Base-by-base conservation (phyloP, 2,329 filamentous ascomycete genomes). In the Beauveria varroae region DNA sequence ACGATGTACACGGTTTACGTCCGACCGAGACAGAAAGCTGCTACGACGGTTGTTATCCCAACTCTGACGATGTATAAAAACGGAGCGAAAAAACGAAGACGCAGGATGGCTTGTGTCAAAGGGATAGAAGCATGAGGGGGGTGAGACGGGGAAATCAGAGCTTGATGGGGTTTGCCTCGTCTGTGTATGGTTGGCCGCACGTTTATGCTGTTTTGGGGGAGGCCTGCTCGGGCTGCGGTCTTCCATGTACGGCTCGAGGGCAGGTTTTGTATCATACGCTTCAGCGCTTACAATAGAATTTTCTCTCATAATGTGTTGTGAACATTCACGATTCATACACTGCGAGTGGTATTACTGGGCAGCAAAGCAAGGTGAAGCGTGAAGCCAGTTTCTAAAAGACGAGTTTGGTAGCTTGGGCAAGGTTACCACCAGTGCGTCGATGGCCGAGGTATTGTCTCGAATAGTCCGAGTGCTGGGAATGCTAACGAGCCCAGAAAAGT, bases 221-320 rank as follows among this genome's bases (percentile, higher is more conserved):
- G 18, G 43, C 20, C 28, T 49, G n/a, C 28, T 28, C 44, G 43
- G 22, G 30, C 50, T 49, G 30, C 43, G 14, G 50, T 46, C 30
- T 40, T 62, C n/a, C 37, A 34, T 43, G 60, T 62, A 52, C 47
- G 60, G 26, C 30, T 18, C 56, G 20, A 37, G 43, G 61, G 24
- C 43, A 51, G 26, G n/a, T 41, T 62, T 60, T 62, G 61, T 62
- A 62, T 60, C 61, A 62, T 62, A 62, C 56, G 61, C 61, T 62
- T 59, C 34, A 62, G 61, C 61, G 61, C 61, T 40, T 62, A 60
- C 56, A 62, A 62, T 62, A 62, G 61, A 62, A 52, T 56, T 59
- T 59, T 62, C 37, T 62, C 59, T 61, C 30, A 41, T 46, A 28
- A 47, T 46, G 37, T n/a, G n/a, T 37, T 22, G 9, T 47, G 2